A percentile compares a stretch with the other conserved stretches of the same genome.
These are phyloP conservation scores for Penicillium cataractarum DNA, from an alignment of 495 filamentous ascomycete species.

Conservation along the genomic window DNA sequence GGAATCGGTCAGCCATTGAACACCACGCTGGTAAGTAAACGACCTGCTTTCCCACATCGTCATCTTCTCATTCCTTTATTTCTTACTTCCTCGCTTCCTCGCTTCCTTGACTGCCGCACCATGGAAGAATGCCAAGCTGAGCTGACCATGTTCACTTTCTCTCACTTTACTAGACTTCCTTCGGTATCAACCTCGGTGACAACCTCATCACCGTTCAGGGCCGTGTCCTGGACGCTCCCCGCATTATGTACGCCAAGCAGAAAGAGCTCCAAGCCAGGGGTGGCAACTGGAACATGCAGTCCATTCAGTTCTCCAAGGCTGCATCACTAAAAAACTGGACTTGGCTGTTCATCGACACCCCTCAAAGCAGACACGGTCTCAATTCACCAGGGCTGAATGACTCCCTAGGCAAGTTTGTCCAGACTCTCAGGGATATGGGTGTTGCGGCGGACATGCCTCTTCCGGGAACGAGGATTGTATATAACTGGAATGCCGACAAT, in stretches of 20 bases:
- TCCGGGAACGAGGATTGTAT: slow-evolving; percentile 18
- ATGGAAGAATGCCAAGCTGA: neutral
- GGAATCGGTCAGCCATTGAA: slow-evolving; percentile 41
- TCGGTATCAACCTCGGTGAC: slow-evolving; percentile 57
- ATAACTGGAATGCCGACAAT: slow-evolving; percentile 15
- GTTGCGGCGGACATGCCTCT: slow-evolving; percentile 22
- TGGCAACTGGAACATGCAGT: slow-evolving; percentile 62
- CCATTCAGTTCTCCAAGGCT: slow-evolving; percentile 45
- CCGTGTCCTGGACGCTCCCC: slow-evolving; percentile 61
- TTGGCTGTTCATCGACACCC: slow-evolving; percentile 28
- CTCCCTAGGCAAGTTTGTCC: neutral
- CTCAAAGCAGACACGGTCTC: neutral
- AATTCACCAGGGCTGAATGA: neutral
- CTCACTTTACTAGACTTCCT: slow-evolving; percentile 39
- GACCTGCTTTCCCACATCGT: neutral
- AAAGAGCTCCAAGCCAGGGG: slow-evolving; percentile 27
- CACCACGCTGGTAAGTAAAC: slow-evolving; percentile 32
- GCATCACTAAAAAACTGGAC: slow-evolving; percentile 44
- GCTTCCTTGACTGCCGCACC: neutral
- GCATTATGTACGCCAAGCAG: slow-evolving; percentile 49
- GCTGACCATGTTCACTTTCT: neutral
- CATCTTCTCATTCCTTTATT: neutral
- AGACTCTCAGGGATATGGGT: slow-evolving; percentile 35
- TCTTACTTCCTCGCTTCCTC: neutral
- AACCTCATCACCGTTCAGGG: slow-evolving; percentile 66